Evolutionary conservation across 2,329 filamentous ascomycete species (phyloP), one percentile per base, ranked within the genome.

Genomic region (Byssoonygena ceratinophila): DNA sequence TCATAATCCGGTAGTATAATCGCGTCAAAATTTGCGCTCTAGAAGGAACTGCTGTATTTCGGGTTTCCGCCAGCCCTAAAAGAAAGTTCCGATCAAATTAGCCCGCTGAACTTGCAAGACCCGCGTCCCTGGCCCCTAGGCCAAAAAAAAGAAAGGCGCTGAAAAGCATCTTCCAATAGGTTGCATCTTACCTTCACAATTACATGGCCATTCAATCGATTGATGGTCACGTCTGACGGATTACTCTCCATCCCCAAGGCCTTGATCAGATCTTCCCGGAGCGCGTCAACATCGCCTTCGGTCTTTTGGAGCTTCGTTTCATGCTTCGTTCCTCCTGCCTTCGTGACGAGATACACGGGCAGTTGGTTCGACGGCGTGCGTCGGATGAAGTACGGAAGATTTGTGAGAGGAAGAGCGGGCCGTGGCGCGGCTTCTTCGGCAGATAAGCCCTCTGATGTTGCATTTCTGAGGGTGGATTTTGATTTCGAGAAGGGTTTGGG

Each of bases 301-400:
- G 91, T 77, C 69, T 86, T 89, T 66, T 88, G 85, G 52, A 98
- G 71, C 53, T 80, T 69, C 4, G 91, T 94, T 61, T 85, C 70
- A 61, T 82, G 80, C 64, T 82, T 76, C 58, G 86, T 92, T 12
- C 87, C 87, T 49, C 88, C 88, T 11, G 81, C 76, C 72, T 87
- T 90, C 58, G 71, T 74, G 59, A 81, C 75, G 14, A 82, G 74
- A 71, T 97, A 98, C 41, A 97, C 78, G 22, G 87, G 82, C 2
- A 92, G 73, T 59, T 87, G 81, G 45, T 81, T 79, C 34, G 79
- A 83, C 1, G 75, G 71, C 2, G 87, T 91, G 56, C 88, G 83
- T 48, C 75, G 74, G 58, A 97, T 77, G 61, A 82, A 77, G 73
- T 89, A 95, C 9, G 80, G 77, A 27, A 80, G 67, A 46, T 74